phyloP scores from a whole-genome alignment of 805 yeast species.

The Metschnikowia drakensbergensis region DNA sequence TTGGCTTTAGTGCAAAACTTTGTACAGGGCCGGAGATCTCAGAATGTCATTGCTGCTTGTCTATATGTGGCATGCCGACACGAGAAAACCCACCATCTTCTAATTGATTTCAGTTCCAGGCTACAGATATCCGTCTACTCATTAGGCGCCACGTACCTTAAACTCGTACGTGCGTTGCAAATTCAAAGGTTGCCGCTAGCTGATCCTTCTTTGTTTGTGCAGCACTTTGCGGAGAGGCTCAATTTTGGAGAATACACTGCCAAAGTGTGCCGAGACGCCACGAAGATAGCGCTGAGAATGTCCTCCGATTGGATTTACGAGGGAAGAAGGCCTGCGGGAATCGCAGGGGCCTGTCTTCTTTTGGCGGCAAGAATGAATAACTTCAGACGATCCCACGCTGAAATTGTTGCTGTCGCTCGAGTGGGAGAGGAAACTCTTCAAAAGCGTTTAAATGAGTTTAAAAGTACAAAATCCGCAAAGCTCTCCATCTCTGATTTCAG shows the following conservation, averaged over 20 bases:
- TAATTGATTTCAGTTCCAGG: slow-evolving; percentile 89
- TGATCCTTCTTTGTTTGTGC: slow-evolving; percentile 91
- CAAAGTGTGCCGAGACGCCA: slow-evolving; percentile 84
- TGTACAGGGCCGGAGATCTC: slow-evolving; percentile 96
- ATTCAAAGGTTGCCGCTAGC: slow-evolving; percentile 78
- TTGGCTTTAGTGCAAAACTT: slow-evolving; percentile 83
- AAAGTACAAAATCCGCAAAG: slow-evolving; percentile 66
- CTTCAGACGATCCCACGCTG: slow-evolving; percentile 85
- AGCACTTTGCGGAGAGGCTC: slow-evolving; percentile 85
- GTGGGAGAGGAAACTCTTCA: slow-evolving; percentile 94
- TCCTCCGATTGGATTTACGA: slow-evolving; percentile 92
- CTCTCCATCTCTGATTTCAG: slow-evolving; percentile 76
- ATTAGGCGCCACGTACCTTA: slow-evolving; percentile 92
- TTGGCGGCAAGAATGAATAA: slow-evolving; percentile 97
- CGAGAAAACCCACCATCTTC: slow-evolving; percentile 88
- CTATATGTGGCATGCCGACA: slow-evolving; percentile 91
- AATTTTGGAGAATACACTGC: slow-evolving; percentile 72
- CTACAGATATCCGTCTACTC: slow-evolving; percentile 89
- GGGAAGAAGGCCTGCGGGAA: slow-evolving; percentile 97
- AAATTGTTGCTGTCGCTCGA: slow-evolving; percentile 91
- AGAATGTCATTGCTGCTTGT: slow-evolving; percentile 93
- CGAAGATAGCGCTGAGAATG: slow-evolving; percentile 84
- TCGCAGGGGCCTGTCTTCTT: slow-evolving; percentile 93
- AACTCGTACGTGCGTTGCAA: slow-evolving; percentile 82
- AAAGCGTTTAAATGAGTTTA: slow-evolving; percentile 83